phyloP scores from a whole-genome alignment of 106 monocot genomes.

The Vanilla planifolia region DNA sequence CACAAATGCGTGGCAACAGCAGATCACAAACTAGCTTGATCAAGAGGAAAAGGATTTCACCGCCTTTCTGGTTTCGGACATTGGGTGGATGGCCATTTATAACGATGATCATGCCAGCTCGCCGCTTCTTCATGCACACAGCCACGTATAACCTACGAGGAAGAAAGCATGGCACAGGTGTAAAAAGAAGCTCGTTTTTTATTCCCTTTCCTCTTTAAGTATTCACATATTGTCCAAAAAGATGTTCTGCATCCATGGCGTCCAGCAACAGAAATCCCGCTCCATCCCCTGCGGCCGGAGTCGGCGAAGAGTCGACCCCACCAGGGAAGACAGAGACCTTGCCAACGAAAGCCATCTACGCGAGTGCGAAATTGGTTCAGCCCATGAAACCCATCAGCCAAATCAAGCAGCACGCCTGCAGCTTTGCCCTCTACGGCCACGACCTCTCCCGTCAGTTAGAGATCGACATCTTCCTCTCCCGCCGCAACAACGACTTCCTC shows the following conservation, averaged over 20 bases:
- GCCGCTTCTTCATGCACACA: too few relatives aligned
- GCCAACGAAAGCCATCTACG: slow-evolving; percentile 37
- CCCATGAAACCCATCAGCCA: slow-evolving; percentile 48
- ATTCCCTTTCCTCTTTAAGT: too few relatives aligned
- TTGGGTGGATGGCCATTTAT: too few relatives aligned
- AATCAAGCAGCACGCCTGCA: slow-evolving; percentile 73
- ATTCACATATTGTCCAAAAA: too few relatives aligned
- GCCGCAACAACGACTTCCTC: slow-evolving; percentile 73
- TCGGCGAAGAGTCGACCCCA: slow-evolving; percentile 13
- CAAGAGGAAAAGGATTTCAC: too few relatives aligned
- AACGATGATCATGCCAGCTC: too few relatives aligned
- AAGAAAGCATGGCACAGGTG: too few relatives aligned
- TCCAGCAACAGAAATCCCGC: slow-evolving; percentile 37
- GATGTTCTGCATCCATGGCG: slow-evolving; percentile 46
- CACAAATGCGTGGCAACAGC: too few relatives aligned
- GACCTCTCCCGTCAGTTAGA: slow-evolving; percentile 75
- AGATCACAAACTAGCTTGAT: too few relatives aligned
- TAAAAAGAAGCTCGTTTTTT: too few relatives aligned
- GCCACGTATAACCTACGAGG: too few relatives aligned
- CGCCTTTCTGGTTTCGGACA: too few relatives aligned
- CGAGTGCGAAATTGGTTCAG: slow-evolving; percentile 53
- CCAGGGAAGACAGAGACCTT: slow-evolving; percentile 40
- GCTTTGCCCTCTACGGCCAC: slow-evolving; percentile 72
- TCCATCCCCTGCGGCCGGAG: slow-evolving; percentile 9
- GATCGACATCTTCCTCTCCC: slow-evolving; percentile 57